phyloP scores from a whole-genome alignment of 192 early-diverging fungal genomes.

The Oehlia diaphana region DNA sequence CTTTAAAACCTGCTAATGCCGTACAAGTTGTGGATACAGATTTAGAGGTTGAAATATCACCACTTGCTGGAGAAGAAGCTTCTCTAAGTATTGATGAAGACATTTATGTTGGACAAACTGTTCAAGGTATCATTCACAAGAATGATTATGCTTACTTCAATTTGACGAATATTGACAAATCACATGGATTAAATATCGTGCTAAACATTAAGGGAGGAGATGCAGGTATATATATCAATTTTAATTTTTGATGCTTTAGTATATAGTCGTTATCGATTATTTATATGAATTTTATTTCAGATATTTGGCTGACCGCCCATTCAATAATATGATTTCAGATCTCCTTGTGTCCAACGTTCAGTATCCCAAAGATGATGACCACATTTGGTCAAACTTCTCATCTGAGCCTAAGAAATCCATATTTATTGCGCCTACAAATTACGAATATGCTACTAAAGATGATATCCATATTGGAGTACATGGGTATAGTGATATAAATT shows the following conservation, averaged over 20 bases:
- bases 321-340: slow-evolving; percentile 35
- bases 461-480: slow-evolving; percentile 45
- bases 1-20: slow-evolving; percentile 63
- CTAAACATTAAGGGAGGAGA: slow-evolving; percentile 17
- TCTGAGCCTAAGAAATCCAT: slow-evolving; percentile 33
- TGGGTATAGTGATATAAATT: slow-evolving; percentile 32
- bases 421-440: slow-evolving; percentile 35
- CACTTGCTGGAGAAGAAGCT: slow-evolving; percentile 34
- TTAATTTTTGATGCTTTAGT: not conserved
- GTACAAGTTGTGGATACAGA: slow-evolving; percentile 79
- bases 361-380: slow-evolving; percentile 42
- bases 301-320: slow-evolving; percentile 7
- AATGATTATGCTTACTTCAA: slow-evolving; percentile 35
- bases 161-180: slow-evolving; percentile 31
- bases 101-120: slow-evolving; percentile 27
- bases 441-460: slow-evolving; percentile 38
- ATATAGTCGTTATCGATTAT: not conserved
- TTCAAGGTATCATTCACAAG: slow-evolving; percentile 28
- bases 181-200: slow-evolving; percentile 30
- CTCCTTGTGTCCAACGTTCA: slow-evolving; percentile 36
- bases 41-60: slow-evolving; percentile 76
- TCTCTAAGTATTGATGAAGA: slow-evolving; percentile 6
- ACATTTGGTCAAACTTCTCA: slow-evolving; percentile 49
- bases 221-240: slow-evolving; percentile 4
- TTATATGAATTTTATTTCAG: slow-evolving; percentile 2